Evolutionary conservation across 1,139 yeast genomes (phyloP).

Genomic region (Lizanozyma gosingica): DNA sequence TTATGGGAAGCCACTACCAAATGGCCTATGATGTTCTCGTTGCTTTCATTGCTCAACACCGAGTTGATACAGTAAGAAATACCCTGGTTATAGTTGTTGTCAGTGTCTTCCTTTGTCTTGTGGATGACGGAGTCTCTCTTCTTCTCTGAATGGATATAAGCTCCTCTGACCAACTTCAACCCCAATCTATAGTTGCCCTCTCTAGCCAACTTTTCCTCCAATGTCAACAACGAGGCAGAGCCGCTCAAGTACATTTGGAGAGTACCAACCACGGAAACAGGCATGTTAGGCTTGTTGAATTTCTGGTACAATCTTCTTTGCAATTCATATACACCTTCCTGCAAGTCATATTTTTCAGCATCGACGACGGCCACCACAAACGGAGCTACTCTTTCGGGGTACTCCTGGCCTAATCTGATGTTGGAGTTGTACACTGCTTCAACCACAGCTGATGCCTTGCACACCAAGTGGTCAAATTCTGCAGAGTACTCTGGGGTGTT

Average conservation of each 20-base stretch:
- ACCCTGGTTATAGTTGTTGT: constrained; percentile 65
- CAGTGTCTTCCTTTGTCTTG: constrained; percentile 70
- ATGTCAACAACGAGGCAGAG: constrained; percentile 50
- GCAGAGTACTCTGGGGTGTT: constrained; percentile 37
- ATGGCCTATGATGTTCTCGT: constrained; percentile 61
- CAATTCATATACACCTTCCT: constrained; percentile 83
- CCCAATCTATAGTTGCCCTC: constrained; percentile 66
- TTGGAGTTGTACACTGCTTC: constrained; percentile 51
- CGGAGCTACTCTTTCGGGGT: constrained; percentile 67
- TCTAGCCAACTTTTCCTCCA: constrained; percentile 59
- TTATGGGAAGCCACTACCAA: constrained; percentile 92
- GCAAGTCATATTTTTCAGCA: constrained; percentile 85
- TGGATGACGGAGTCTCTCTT: constrained; percentile 61
- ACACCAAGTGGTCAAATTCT: constrained; percentile 54
- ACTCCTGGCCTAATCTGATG: constrained; percentile 33
- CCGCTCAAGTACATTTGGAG: constrained; percentile 85
- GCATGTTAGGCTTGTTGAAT: constrained; percentile 54
- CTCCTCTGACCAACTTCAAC: constrained; percentile 93
- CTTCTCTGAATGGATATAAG: constrained; percentile 86
- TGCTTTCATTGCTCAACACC: constrained; percentile 33
- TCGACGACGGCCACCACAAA: constrained; percentile 83
- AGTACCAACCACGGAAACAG: constrained; percentile 78
- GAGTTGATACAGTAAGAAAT: constrained; percentile 56
- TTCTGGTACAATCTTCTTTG: constrained; percentile 74
- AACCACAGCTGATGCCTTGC: constrained; percentile 53